Conservation (phyloP, 2,329 filamentous ascomycete species). For the Hymenoscyphus linearis region DNA sequence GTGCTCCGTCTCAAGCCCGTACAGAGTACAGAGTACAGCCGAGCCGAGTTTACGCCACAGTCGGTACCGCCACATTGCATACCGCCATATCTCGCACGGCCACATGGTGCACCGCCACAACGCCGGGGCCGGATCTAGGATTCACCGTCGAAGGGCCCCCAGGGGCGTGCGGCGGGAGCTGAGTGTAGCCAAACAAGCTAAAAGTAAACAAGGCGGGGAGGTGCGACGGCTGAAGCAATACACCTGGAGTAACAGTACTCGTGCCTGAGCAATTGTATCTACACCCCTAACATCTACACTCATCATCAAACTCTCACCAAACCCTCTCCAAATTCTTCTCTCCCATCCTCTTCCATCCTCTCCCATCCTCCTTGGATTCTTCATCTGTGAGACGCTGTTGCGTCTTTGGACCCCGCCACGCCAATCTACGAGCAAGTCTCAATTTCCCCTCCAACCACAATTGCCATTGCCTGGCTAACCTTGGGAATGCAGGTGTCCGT, state of each 20-base stretch:
- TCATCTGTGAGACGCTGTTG: not conserved
- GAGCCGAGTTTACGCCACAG: not conserved
- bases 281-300: not conserved
- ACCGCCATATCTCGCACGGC: no score
- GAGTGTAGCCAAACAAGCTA: constrained; percentile 1
- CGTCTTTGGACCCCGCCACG: constrained; percentile 1
- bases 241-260: not conserved
- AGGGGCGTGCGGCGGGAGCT: not conserved
- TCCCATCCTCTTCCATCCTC: not conserved
- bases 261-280: not conserved
- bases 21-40: no score
- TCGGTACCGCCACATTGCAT: no score
- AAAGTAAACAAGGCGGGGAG: constrained; percentile 9
- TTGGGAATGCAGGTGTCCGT: constrained; percentile 22
- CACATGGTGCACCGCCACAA: no score
- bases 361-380: not conserved
- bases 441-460: not conserved
- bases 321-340: not conserved
- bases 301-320: not conserved
- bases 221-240: not conserved
- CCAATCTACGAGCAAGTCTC: constrained; percentile 1
- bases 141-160: no score
- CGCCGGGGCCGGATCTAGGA: not conserved
- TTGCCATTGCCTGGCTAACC: constrained; percentile 27
- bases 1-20: no score